Base-by-base conservation (phyloP, 495 filamentous ascomycete species). In the Penicillium canescens region DNA sequence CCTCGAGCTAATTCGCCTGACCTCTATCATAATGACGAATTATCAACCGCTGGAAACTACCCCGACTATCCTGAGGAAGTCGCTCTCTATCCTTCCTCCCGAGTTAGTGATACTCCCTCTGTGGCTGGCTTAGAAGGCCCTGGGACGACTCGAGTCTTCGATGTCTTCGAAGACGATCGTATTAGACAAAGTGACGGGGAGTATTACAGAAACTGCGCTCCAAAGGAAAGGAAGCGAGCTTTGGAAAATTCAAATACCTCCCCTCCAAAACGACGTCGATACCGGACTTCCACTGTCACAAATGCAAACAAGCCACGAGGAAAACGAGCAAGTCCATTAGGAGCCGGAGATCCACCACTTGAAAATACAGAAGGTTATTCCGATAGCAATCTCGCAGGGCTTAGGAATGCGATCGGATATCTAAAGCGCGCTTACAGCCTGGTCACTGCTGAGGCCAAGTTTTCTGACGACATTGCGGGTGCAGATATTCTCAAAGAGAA, bases 11-110 rank as follows among this genome's bases (percentile, higher is more conserved):
- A 36, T n/a, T 23, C 13, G 12, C 31, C 44, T 16, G 23, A 36
- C 20, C 1, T 28, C 33, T 48, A 48, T 48, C 34, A 37, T 0
- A 45, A 16, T 8, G 16, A 53, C 39, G 37, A n/a, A n/a, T n/a
- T 12, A 46, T 46, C 18, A 45, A 38, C 52, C 31, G 20, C 45
- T 18, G 33, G 36, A 43, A 34, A 3, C 39, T 40, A 56, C 24
- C 47, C 54, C 40, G 36, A 42, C 33, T 56, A 56, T 35, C 54
- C 54, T 8, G 42, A 56, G 33, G 54, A 46, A 39, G 47, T 56
- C 9, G 35, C 39, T 14, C 54, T 56, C 34, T 51, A 43, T 51
- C 42, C 47, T 56, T 51, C 42, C 47, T 51, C 47, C 11, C 41
- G 54, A 50, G 42, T 37, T 26, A 56, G 54, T 37, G 44, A 39